Base-by-base conservation (phyloP, 805 yeast species). In the Yueomyces sp. region DNA sequence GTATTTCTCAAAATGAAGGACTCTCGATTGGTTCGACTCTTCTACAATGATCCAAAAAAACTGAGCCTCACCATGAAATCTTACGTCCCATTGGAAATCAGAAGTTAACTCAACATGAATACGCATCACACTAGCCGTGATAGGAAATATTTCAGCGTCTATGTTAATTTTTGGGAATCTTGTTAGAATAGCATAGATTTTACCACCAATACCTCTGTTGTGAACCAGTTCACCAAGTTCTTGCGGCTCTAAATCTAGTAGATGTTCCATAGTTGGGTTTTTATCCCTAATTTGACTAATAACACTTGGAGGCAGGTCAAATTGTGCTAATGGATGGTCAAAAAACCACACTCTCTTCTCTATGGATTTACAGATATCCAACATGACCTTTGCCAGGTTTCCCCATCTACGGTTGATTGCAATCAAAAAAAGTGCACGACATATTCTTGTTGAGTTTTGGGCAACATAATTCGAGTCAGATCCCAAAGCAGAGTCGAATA, bases 351-450 rank as follows among this genome's bases (percentile, higher is more conserved):
- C 55, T 51, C 90, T 71, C 51, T 73, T 76, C 48, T 87, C 95
- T 46, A 94, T 78, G 1, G 95, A 77, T 52, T 87, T 85, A 60
- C 96, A 90, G 26, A 92, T 68, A 5, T 85, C 73, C 30, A 92
- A 65, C 74, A 88, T 73, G 4, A 81, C 73, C 44, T 78, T 75
- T 41, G 92, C 72, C 48, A 87, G 78, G 5, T 66, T 60, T 1
- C 97, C 96, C 99, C 99, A 92, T 45, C 94, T 69, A 51, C 98
- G 70, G 55, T 85, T 84, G 34, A 92, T 67, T 36, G 95, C 94
- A 48, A 92, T 78, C 48, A 88, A 65, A 52, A 92, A 87, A 41
- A 94, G 67, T 0, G 98, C 96, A 28, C 97, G 75, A 51, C 95
- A 77, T 33, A 92, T 90, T 68, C 99, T 79, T 1, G 90, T 86